Evolutionary conservation across 2,329 filamentous ascomycete species (phyloP).

Genomic region (Penicillium crustosum): DNA sequence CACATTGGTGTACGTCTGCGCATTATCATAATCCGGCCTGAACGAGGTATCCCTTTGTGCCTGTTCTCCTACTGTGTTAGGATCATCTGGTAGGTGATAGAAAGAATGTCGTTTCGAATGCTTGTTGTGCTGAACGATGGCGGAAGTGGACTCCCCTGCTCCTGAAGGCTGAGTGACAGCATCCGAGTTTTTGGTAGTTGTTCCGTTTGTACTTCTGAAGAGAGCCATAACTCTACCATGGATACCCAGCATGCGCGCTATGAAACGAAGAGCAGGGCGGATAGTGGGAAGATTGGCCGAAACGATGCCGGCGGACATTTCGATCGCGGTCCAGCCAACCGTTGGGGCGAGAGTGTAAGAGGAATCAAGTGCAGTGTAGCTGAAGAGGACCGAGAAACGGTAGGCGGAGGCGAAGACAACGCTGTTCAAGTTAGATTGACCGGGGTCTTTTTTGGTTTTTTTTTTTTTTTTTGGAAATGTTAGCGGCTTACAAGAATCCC

Average conservation of each 20-base stretch:
- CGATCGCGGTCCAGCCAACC: constrained; percentile 32
- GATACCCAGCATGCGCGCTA: constrained; percentile 13
- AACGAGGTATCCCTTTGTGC: background rate
- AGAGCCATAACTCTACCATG: background rate
- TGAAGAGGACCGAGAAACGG: background rate
- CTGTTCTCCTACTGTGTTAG: background rate
- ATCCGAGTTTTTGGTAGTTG: background rate
- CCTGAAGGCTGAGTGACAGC: background rate
- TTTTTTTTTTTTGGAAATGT: background rate
- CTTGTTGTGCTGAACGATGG: background rate
- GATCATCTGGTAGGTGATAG: background rate
- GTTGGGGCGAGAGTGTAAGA: constrained; percentile 32
- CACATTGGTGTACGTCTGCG: background rate
- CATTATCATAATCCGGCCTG: background rate
- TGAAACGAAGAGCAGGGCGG: constrained; percentile 25
- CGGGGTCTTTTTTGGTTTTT: background rate
- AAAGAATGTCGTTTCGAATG: background rate
- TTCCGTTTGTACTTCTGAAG: background rate
- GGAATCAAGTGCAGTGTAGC: constrained; percentile 9
- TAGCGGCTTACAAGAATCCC: background rate
- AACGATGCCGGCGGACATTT: constrained; percentile 31
- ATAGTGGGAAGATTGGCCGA: constrained; percentile 31
- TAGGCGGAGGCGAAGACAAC: background rate
- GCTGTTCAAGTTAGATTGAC: background rate
- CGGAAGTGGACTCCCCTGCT: background rate